Base-by-base conservation (phyloP, 345 rosid genomes). In the Bretschneidera sinensis region DNA sequence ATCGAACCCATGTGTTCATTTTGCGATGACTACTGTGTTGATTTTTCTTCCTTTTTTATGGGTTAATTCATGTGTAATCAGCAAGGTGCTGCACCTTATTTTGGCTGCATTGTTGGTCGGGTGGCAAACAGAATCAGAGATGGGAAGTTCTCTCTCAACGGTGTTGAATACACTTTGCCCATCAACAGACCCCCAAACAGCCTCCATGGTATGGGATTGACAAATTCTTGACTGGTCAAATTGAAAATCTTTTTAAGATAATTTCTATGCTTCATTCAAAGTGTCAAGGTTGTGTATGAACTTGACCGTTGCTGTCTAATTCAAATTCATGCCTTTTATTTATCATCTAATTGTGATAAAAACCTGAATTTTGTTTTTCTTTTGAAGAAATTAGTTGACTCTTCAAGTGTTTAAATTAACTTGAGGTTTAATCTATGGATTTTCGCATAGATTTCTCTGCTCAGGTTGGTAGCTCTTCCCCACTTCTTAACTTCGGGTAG, bases 91-190 rank as follows among this genome's bases (percentile, higher is more conserved):
- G 83, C 96, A 33, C 95, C 97, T 4, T 94, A 72, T 74, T 94
- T 89, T 35, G 97, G 97, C n/a, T 82, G 87, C 82, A 89, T 92
- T 51, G 97, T 89, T 68, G 97, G 99, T 24, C 83, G 99, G 57
- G 97, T 89, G 9, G 99, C 96, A 1, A 92, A 92, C 75, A 66
- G 95, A 71, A 89, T 92, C 62, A 87, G 74, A 64, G 82, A 87
- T 21, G 99, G 99, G 17, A 94, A 87, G 63, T 90, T 94, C 57
- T 78, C 78, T 54, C 83, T 94, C 0, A 71, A 89, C 62, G 97
- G 97, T 49, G 74, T 76, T 10, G 75, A 84, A 11, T 84, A 87
- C 70, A 66, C 83, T 24, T 71, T 94, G 76, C 89, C 96, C 7
- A 67, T 94, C 62, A 94, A 94, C 85, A 86, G 69, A 68, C 91